A percentile compares a stretch with the other conserved stretches of the same genome.
These are phyloP conservation scores for Lepidium africanum DNA, from an alignment of 345 rosid species.

Conservation along the genomic window DNA sequence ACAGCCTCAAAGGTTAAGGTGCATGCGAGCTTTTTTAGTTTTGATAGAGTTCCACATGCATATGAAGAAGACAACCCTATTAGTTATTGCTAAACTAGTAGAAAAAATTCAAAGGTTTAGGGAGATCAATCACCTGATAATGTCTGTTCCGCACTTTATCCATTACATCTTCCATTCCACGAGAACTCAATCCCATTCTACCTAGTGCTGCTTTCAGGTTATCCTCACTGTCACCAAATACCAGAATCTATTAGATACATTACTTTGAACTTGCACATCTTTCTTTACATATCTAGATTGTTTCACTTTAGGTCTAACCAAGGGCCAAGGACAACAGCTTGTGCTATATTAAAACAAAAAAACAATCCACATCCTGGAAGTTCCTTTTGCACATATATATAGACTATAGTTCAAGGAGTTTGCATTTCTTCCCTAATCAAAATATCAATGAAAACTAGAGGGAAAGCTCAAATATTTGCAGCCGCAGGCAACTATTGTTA, in stretches of 20 bases:
- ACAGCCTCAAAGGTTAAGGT: slow-evolving; percentile 82
- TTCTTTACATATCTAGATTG: background rate
- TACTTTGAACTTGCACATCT: background rate
- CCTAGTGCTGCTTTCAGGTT: slow-evolving; percentile 77
- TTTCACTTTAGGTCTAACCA: background rate
- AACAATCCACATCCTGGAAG: background rate
- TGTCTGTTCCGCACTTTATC: slow-evolving; percentile 78
- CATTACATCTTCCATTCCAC: slow-evolving; percentile 58
- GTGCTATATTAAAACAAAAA: background rate
- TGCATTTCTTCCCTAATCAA: background rate
- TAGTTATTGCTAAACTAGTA: background rate
- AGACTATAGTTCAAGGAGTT: background rate
- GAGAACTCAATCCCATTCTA: slow-evolving; percentile 68
- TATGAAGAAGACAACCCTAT: background rate
- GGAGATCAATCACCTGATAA: slow-evolving; percentile 53
- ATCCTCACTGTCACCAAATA: slow-evolving; percentile 52
- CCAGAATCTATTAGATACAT: background rate
- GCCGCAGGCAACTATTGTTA: background rate
- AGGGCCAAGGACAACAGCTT: background rate
- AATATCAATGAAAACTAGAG: background rate
- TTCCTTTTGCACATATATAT: background rate
- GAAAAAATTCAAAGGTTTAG: background rate
- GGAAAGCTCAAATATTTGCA: background rate
- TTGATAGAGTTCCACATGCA: background rate
- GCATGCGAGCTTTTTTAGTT: slow-evolving; percentile 55